These are phyloP conservation scores for Solanum clarkiae DNA, from an alignment of 257 asterid genomes.

Conservation along the genomic window DNA sequence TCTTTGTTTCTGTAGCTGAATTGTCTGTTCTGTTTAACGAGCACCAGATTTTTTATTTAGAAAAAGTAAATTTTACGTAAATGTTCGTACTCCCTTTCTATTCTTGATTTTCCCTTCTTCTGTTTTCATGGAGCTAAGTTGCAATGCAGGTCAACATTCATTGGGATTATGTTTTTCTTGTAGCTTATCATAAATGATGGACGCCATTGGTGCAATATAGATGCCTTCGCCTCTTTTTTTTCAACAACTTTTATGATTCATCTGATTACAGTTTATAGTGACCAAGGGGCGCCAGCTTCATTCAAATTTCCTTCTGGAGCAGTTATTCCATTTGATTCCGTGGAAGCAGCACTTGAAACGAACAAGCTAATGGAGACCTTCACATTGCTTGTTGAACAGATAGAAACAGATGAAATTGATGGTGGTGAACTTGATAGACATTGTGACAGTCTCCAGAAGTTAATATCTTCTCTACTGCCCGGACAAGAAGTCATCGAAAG, in stretches of 20 bases:
- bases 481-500: constrained; percentile 33
- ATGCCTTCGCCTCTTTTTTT: neutral
- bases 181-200: neutral
- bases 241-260: neutral
- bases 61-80: neutral
- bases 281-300: constrained; percentile 76
- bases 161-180: neutral
- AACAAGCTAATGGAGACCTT: constrained; percentile 39
- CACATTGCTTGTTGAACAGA: constrained; percentile 44
- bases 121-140: neutral
- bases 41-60: neutral
- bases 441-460: constrained; percentile 52
- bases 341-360: constrained; percentile 63
- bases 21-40: neutral
- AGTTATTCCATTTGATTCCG: constrained; percentile 69
- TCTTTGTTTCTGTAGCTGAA: no score
- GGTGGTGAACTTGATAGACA: no score
- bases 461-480: constrained; percentile 49
- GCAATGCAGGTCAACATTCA: neutral
- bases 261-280: constrained; percentile 45
- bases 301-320: constrained; percentile 80
- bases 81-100: neutral
- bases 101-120: neutral
- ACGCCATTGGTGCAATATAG: neutral
- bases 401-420: constrained; percentile 44